Evolutionary conservation across 2,329 filamentous ascomycete species (phyloP), one percentile per base, ranked within the genome.

Genomic region (Aspergillus hiratsukae): DNA sequence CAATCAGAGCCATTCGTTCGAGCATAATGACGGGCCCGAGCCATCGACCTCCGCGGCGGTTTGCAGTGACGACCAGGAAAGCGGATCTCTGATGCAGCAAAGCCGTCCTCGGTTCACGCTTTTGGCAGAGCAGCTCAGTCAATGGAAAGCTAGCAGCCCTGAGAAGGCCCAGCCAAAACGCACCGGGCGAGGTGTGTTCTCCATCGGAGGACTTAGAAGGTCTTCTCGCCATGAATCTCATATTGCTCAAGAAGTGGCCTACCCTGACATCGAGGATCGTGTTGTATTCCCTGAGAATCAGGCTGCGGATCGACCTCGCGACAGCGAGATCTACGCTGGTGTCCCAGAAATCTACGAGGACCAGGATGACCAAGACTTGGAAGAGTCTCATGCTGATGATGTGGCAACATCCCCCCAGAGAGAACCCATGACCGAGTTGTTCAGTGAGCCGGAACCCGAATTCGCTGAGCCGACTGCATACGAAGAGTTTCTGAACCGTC

Each of bases 71-170:
- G 35, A 48, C 19, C 43, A 58, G 51, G 2, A 55, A 60, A 35
- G 58, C 68, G 29, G 48, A 57, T 23, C 54, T 59, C 48, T 23
- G 21, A 23, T 25, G 11, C 21, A 23, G 21, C 64, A 59, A 43
- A 60, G 54, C 29, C 73, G 75, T 19, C 67, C 83, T 52, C 84
- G 85, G 1, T 87, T 89, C 59, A 88, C 85, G 1, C 84, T 86
- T 25, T 74, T 90, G 40, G 83, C 83, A 3, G 76, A 81, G 40
- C 81, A 87, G 64, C 74, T 90, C 4, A 80, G 76, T 57, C 78
- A 80, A 25, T 90, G 88, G 87, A 80, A 81, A 60, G 78, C 86
- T 1, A 78, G 78, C 25, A 88, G 83, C 60, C 84, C 85, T 2
- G 66, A 81, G 60, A 69, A 70, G 50, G 53, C 54, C 64, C 59